Base-by-base conservation (phyloP, 2,329 filamentous ascomycete species). In the Davidsoniella australis region DNA sequence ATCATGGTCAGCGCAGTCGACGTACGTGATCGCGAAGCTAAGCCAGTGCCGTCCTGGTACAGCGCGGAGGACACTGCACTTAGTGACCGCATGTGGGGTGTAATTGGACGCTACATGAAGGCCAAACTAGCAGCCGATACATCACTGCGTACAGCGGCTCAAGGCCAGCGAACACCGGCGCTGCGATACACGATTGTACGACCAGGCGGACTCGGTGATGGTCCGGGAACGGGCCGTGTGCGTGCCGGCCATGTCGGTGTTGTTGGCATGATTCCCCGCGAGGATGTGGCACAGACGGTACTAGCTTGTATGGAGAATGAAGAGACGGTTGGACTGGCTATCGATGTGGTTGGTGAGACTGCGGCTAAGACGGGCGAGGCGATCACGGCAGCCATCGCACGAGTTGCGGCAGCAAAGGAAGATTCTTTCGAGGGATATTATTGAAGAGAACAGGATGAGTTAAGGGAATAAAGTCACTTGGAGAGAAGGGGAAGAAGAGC, bases 141-240 rank as follows among this genome's bases (percentile, higher is more conserved):
- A 46, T 59, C 60, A 49, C 55, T 69, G 20, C 61, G 64, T 41
- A 61, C 58, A 8, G 59, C 61, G 8, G 69, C 69, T 52, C 57
- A 51, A 42, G 33, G 45, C 24, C 41, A 42, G 17, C 17, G 20
- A 12, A 54, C 57, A 26, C 53, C 65, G 9, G 60, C 59, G 4
- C 55, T 70, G 47, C 62, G 66, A 23, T 71, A 68, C 57, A 70
- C 68, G 7, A 68, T 69, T 50, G 61, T 70, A 45, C 54, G 67
- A 33, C 66, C 67, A 0, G 65, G 65, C 2, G 58, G 60, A 5
- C 56, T 70, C 45, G 62, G 55, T n/a, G 59, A 67, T 20, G 64
- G 65, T 1, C 55, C 58, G 2, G 62, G 57, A 4, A 62, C 55
- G 17, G 67, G 66, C 4, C 64, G 56, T 36, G 60, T 70, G 4